phyloP scores from a whole-genome alignment of 805 yeast genomes.

The Kluyveromyces starmeri region DNA sequence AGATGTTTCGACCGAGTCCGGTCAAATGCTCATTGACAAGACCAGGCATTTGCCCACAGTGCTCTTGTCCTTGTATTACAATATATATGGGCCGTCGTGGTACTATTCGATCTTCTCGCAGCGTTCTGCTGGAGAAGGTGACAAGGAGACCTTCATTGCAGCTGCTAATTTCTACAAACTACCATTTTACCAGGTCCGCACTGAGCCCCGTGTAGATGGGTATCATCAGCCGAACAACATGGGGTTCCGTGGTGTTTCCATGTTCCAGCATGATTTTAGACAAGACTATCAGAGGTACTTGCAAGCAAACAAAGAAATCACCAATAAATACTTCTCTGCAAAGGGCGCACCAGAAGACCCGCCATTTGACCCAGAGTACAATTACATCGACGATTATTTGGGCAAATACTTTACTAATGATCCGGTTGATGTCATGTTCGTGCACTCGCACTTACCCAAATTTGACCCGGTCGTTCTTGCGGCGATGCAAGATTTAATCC shows the following conservation, averaged over 20 bases:
- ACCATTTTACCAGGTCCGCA: conserved; percentile 45
- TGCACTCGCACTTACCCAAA: conserved; percentile 33
- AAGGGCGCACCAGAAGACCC: not conserved
- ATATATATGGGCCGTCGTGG: conserved; percentile 54
- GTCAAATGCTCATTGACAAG: conserved; percentile 57
- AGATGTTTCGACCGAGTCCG: conserved; percentile 62
- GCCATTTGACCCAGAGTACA: conserved; percentile 13
- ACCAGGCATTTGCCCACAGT: conserved; percentile 49
- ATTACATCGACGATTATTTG: conserved; percentile 14
- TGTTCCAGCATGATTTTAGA: conserved; percentile 36
- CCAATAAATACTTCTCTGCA: conserved; percentile 3
- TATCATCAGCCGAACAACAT: conserved; percentile 12
- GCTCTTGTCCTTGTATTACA: conserved; percentile 54
- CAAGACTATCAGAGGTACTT: conserved; percentile 37
- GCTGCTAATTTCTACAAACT: conserved; percentile 48
- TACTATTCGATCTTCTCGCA: conserved; percentile 63
- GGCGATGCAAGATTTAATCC: conserved; percentile 12
- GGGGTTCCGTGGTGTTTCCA: conserved; percentile 33
- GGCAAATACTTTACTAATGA: conserved; percentile 13
- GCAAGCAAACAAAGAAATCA: conserved; percentile 10
- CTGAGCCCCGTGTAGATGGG: conserved; percentile 31
- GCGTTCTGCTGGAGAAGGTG: conserved; percentile 73
- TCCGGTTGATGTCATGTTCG: conserved; percentile 25
- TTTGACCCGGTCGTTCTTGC: conserved; percentile 28
- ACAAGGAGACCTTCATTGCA: conserved; percentile 66